A percentile compares a stretch with the other conserved stretches of the same genome.
These are phyloP conservation scores for Lolium perenne DNA, from an alignment of 176 grass and related monocot species.

Conservation along the genomic window DNA sequence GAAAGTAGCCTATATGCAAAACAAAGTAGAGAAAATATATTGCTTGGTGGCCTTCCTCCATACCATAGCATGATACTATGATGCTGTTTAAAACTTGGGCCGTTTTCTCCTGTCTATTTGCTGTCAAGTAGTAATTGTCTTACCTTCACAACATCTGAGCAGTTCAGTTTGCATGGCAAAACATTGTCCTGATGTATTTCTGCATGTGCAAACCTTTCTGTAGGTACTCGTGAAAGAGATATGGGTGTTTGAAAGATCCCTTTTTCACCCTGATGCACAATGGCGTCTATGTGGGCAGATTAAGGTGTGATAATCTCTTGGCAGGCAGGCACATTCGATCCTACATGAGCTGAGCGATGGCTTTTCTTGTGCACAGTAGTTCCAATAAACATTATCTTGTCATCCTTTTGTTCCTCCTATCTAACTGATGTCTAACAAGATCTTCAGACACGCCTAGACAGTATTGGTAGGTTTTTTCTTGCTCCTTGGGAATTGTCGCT, in stretches of 20 bases:
- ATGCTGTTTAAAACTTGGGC: neutral
- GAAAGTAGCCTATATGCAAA: neutral
- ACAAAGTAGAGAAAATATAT: neutral
- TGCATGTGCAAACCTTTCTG: constrained; percentile 29
- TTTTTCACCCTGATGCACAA: constrained; percentile 79
- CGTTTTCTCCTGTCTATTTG: neutral
- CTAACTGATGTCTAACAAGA: constrained; percentile 43
- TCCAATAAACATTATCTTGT: constrained; percentile 34
- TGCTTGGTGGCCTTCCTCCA: neutral
- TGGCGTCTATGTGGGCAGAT: constrained; percentile 80
- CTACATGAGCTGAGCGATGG: neutral
- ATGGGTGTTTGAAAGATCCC: constrained; percentile 88
- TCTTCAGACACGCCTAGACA: neutral
- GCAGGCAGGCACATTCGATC: neutral
- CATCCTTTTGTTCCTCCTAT: neutral
- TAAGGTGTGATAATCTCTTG: constrained; percentile 37
- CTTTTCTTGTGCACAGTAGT: constrained; percentile 16
- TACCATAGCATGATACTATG: neutral
- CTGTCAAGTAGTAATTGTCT: neutral
- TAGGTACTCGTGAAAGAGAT: constrained; percentile 86
- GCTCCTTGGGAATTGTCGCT: neutral
- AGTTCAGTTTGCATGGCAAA: neutral
- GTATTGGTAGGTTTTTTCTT: constrained; percentile 1
- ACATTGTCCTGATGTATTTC: constrained; percentile 25
- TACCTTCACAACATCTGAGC: neutral